These are phyloP conservation scores for Penicillium sp. DNA, from an alignment of 2,329 filamentous ascomycete genomes.

Conservation along the genomic window DNA sequence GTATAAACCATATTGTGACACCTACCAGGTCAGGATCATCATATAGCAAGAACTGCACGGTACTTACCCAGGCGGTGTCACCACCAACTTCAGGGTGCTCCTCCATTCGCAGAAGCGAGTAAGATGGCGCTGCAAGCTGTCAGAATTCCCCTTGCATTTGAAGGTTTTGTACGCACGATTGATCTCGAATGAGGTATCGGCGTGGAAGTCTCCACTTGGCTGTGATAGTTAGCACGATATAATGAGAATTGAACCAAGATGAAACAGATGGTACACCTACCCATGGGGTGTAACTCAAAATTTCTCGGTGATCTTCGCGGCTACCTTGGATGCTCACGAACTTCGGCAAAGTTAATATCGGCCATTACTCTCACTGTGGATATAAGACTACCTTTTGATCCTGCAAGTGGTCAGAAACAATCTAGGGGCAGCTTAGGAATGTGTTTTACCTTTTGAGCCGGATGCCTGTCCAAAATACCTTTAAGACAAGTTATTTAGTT, in stretches of 20 bases:
- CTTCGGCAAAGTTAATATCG: conserved; percentile 3
- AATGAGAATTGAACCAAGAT: not conserved
- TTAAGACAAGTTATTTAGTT: too few relatives aligned
- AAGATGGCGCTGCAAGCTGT: conserved; percentile 44
- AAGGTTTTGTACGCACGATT: conserved; percentile 36
- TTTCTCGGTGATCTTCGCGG: conserved; percentile 48
- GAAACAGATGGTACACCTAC: conserved; percentile 10
- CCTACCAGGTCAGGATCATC: conserved; percentile 5
- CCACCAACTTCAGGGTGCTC: conserved; percentile 51
- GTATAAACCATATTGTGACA: conserved; percentile 30
- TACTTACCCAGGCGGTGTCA: conserved; percentile 49
- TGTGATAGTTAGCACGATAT: not conserved
- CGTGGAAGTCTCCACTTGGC: conserved; percentile 50
- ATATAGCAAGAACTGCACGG: not conserved
- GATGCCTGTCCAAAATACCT: conserved; percentile 10
- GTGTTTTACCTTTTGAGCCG: conserved; percentile 9
- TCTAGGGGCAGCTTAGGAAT: too few relatives aligned
- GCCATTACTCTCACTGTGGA: too few relatives aligned
- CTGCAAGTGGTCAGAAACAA: not conserved
- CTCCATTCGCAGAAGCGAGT: conserved; percentile 55
- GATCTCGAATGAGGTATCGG: conserved; percentile 54
- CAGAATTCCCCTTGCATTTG: not conserved
- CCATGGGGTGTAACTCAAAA: conserved; percentile 51
- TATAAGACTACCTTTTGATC: conserved; percentile 1
- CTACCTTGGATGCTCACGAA: conserved; percentile 51